Conservation (phyloP, 1,284 basidiomycete species). For the Sutorius eximius region DNA sequence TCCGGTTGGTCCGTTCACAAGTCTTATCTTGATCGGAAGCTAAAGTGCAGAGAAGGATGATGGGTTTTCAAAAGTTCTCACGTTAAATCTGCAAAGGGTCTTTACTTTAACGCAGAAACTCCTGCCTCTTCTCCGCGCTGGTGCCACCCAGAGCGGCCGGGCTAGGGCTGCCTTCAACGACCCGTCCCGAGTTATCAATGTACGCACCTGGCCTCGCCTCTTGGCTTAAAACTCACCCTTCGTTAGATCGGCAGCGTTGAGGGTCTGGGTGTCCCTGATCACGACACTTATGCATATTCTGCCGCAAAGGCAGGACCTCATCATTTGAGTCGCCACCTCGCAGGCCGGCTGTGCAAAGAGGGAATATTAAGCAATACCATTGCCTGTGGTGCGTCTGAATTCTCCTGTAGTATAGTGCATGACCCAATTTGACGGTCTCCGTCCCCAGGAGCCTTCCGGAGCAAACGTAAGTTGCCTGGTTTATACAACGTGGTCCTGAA, state of each 20-base stretch:
- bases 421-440: background rate
- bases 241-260: constrained; percentile 67
- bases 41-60: constrained; percentile 42
- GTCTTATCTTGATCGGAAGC: constrained; percentile 2
- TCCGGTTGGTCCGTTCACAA: constrained; percentile 47
- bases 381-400: constrained; percentile 52
- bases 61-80: constrained; percentile 61
- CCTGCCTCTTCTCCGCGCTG: constrained; percentile 58
- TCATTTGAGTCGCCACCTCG: constrained; percentile 64
- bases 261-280: constrained; percentile 50
- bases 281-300: constrained; percentile 71
- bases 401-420: background rate
- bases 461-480: constrained; percentile 43
- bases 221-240: background rate
- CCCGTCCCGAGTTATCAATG: constrained; percentile 65
- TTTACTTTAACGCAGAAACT: constrained; percentile 71
- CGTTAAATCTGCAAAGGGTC: constrained; percentile 66
- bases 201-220: constrained; percentile 29
- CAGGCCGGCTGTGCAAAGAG: constrained; percentile 57
- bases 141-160: constrained; percentile 46
- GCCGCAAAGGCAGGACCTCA: constrained; percentile 64
- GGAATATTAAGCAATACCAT: constrained; percentile 69
- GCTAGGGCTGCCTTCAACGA: constrained; percentile 41
- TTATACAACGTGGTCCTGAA: background rate
- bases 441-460: constrained; percentile 46